Base-by-base conservation (phyloP, 768 basidiomycete genomes). In the Amanita brunnescens region DNA sequence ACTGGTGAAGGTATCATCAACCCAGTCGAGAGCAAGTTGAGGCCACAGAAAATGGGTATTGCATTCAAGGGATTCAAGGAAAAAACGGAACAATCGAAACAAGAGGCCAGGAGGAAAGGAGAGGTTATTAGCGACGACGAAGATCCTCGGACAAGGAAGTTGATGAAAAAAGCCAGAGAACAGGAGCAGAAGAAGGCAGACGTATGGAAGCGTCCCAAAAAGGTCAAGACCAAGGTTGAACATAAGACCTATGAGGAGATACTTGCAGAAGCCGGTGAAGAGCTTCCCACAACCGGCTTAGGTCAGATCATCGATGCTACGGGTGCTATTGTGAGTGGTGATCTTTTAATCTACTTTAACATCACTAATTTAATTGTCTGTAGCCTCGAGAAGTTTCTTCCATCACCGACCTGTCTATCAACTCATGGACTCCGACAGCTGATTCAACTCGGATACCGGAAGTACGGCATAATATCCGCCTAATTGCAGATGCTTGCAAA, bases 241-340 rank as follows among this genome's bases (percentile, higher is more conserved):
- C 93, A 97, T 71, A 96, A 95, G 75, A 92, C 93, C 0, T 99
- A 97, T 62, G 96, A 99, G 66, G 81, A 99, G 67, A 90, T 98
- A 49, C 64, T 99, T 47, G 86, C 89, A 2, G 92, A 95, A 62
- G 84, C 90, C 20, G 90, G 86, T 0, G 74, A 81, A 54, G 79
- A 83, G 32, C 65, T 70, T 0, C 59, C 74, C 6, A 58, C 69
- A 2, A 60, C 79, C 2, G 80, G 82, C 6, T 64, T 93, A 43
- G 96, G 93, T 2, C 81, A 85, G 60, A 93, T 99, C 34, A 90
- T 97, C 52, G 96, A 99, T 67, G 91, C 94, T 14, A 87, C 91
- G 16, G 92, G 96, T 23, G 88, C 90, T 51, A 88, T 89, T 56
- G 92, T 94, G 64, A 52, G 87, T 75, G 42, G 48, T 35, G 1